phyloP scores from a whole-genome alignment of 805 yeast genomes.

The Kockiozyma suomiensis region DNA sequence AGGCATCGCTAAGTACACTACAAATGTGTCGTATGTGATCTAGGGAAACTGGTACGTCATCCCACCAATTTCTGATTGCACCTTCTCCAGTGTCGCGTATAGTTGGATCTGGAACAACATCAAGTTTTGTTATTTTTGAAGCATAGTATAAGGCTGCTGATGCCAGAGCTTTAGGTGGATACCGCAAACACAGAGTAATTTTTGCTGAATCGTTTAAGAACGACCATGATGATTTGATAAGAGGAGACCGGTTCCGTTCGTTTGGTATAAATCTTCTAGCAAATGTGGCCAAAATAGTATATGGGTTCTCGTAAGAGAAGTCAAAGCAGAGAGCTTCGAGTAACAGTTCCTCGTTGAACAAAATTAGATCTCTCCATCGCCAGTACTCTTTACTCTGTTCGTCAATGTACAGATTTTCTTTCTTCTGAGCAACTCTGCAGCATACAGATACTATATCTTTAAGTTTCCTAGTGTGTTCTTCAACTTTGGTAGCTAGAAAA shows the following conservation, averaged over 20 bases:
- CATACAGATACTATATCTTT: constrained; percentile 55
- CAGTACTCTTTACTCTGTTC: constrained; percentile 53
- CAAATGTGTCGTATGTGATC: constrained; percentile 33
- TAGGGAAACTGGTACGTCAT: constrained; percentile 25
- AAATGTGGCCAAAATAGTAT: constrained; percentile 35
- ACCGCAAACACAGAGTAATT: constrained; percentile 42
- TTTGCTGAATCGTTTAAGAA: constrained; percentile 47
- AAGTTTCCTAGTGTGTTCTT: constrained; percentile 54
- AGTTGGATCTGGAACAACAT: constrained; percentile 7
- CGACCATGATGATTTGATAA: constrained; percentile 42
- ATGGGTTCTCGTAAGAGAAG: constrained; percentile 38
- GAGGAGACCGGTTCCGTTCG: constrained; percentile 32
- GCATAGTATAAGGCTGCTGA: constrained; percentile 47
- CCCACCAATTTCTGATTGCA: constrained; percentile 26
- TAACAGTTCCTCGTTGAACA: constrained; percentile 50
- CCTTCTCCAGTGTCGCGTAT: background rate
- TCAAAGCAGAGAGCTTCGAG: constrained; percentile 55
- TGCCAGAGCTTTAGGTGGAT: constrained; percentile 43
- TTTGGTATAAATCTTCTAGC: constrained; percentile 29
- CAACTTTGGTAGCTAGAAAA: constrained; percentile 57
- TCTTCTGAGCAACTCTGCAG: constrained; percentile 52
- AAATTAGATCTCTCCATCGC: constrained; percentile 55
- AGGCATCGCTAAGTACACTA: constrained; percentile 36
- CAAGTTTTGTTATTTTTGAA: constrained; percentile 17
- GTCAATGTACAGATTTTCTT: constrained; percentile 46